Conservation (phyloP, 2,329 filamentous ascomycete species). For the Ophiostoma novo-ulmi region DNA sequence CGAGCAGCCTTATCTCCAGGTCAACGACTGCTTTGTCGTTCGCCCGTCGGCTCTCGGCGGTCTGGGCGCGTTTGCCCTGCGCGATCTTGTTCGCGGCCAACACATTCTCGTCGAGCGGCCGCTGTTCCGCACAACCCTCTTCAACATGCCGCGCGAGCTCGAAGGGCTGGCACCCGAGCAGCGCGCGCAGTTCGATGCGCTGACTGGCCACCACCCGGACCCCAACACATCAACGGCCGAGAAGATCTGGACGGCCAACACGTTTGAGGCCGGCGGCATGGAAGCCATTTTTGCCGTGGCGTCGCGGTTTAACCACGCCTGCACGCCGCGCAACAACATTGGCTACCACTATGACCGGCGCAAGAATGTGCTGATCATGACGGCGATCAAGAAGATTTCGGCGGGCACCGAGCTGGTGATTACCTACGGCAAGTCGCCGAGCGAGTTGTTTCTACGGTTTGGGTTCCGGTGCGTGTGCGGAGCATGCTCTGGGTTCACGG, state of each 20-base stretch:
- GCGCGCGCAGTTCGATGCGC: conserved; percentile 35
- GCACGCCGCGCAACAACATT: conserved; percentile 41
- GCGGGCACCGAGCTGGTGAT: conserved; percentile 29
- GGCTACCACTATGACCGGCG: conserved; percentile 40
- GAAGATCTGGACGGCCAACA: conserved; percentile 33
- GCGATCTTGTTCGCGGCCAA: conserved; percentile 37
- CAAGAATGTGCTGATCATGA: conserved; percentile 39
- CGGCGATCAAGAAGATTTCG: conserved; percentile 28
- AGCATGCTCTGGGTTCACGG: conserved; percentile 24
- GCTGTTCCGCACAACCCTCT: conserved; percentile 35
- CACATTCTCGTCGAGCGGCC: conserved; percentile 44
- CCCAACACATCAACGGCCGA: conserved; percentile 18
- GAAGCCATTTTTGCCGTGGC: conserved; percentile 36
- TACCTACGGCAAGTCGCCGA: conserved; percentile 28
- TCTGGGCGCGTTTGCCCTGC: conserved; percentile 44
- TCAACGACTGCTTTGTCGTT: conserved; percentile 41
- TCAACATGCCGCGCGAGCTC: conserved; percentile 36
- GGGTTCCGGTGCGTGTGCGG: conserved; percentile 30
- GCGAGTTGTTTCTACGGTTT: conserved; percentile 26
- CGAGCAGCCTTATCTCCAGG: neutral
- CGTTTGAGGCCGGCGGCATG: conserved; percentile 25
- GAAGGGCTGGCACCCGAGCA: conserved; percentile 33
- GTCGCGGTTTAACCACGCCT: conserved; percentile 57
- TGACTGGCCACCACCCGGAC: conserved; percentile 34
- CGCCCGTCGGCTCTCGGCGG: conserved; percentile 41